Percentiles rank a stretch among this genome's conserved stretches.
Conservation (phyloP, 345 rosid species). For the Rhodamnia argentea region DNA sequence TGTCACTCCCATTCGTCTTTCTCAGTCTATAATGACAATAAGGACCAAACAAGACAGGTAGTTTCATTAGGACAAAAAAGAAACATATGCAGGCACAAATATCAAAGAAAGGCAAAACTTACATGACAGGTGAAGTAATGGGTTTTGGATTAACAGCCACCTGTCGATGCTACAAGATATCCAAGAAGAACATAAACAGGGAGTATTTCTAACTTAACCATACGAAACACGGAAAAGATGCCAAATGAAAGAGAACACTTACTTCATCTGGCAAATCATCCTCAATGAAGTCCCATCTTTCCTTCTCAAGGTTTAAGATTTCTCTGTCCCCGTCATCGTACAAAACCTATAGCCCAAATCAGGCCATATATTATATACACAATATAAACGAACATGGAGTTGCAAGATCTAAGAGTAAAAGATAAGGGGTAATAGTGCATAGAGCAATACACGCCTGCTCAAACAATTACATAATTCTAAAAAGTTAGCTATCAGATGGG, state of each 20-base stretch:
- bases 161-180: background rate
- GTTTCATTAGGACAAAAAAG: background rate
- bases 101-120: background rate
- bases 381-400: background rate
- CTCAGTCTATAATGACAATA: background rate
- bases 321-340: background rate
- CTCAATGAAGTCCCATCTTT: background rate
- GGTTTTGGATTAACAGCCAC: background rate
- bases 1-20: rapidly evolving
- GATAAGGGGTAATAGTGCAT: rapidly evolving
- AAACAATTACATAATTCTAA: background rate
- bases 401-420: background rate
- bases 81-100: background rate
- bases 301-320: background rate
- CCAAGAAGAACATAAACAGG: background rate
- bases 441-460: background rate
- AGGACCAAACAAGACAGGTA: background rate
- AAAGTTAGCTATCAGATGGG: background rate
- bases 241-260: background rate
- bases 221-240: background rate
- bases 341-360: background rate
- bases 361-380: background rate
- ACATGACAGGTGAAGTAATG: background rate
- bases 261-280: background rate
- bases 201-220: background rate